These are phyloP conservation scores for Ascodesmis nigricans DNA, from an alignment of 495 filamentous ascomycete species.

Conservation along the genomic window DNA sequence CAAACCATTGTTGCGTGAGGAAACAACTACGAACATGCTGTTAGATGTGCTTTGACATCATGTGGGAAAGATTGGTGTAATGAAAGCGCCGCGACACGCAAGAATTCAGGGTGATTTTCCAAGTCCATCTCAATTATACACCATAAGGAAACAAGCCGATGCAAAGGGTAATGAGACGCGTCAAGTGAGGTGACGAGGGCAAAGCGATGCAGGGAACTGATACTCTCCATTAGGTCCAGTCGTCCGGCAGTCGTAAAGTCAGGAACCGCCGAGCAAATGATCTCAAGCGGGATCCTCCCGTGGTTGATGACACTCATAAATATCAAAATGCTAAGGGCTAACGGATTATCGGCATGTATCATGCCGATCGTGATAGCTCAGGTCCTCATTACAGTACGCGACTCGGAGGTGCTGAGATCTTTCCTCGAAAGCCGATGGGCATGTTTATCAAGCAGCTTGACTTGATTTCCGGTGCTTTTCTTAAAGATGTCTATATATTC, in stretches of 20 bases:
- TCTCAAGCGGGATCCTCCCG: slow-evolving; percentile 4
- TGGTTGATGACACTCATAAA: slow-evolving; percentile 10
- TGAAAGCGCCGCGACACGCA: too few species aligned
- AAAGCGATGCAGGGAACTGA: neutral
- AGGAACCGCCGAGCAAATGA: neutral
- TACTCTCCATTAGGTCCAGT: neutral
- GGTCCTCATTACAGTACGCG: slow-evolving; percentile 6
- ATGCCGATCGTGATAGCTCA: slow-evolving; percentile 6
- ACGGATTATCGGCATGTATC: slow-evolving; percentile 2
- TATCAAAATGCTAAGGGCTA: slow-evolving; percentile 3
- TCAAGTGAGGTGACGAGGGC: neutral
- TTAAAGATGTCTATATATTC: slow-evolving; percentile 5
- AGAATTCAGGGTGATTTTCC: neutral
- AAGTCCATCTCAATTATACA: neutral
- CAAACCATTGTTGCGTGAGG: neutral
- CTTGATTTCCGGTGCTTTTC: neutral
- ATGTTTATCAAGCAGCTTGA: neutral
- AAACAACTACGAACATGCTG: neutral
- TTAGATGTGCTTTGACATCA: neutral
- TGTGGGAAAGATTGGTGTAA: neutral
- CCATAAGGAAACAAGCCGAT: neutral
- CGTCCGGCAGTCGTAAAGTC: neutral
- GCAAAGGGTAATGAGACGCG: neutral
- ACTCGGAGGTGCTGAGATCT: too few species aligned
- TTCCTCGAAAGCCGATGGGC: too few species aligned